A percentile compares a stretch with the other conserved stretches of the same genome.
These are phyloP conservation scores for Leptoxyphium fumago DNA, from an alignment of 2,329 filamentous ascomycete species.

Conservation along the genomic window DNA sequence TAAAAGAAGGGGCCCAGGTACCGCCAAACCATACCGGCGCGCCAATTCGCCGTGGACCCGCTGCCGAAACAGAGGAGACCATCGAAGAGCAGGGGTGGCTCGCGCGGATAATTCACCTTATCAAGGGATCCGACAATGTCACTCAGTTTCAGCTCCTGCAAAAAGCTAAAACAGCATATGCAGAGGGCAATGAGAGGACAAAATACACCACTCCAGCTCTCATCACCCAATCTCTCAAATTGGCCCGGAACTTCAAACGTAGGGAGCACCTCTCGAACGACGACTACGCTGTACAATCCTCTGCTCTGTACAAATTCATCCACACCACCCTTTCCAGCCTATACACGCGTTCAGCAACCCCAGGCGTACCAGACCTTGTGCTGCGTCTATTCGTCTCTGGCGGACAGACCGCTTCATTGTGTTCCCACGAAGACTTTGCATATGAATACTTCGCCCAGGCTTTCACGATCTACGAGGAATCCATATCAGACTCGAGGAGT, in stretches of 20 bases:
- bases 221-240: slow-evolving; percentile 76
- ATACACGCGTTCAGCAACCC: slow-evolving; percentile 60
- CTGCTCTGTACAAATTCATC: slow-evolving; percentile 87
- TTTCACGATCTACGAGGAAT: slow-evolving; percentile 95
- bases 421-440: slow-evolving; percentile 83
- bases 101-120: slow-evolving; percentile 77
- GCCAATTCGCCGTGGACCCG: slow-evolving; percentile 54
- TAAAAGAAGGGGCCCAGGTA: slow-evolving; percentile 75
- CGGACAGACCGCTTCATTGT: slow-evolving; percentile 83
- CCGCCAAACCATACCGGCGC: slow-evolving; percentile 73
- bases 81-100: slow-evolving; percentile 97
- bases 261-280: slow-evolving; percentile 75
- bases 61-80: slow-evolving; percentile 81
- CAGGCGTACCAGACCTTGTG: slow-evolving; percentile 72
- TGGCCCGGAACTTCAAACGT: slow-evolving; percentile 76
- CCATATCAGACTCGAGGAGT: slow-evolving; percentile 84
- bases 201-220: slow-evolving; percentile 90
- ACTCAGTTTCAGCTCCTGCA: slow-evolving; percentile 84
- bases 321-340: slow-evolving; percentile 76
- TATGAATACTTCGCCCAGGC: slow-evolving; percentile 98
- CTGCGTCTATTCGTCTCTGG: slow-evolving; percentile 82
- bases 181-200: slow-evolving; percentile 86
- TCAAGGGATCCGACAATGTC: slow-evolving; percentile 73
- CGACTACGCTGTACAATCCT: slow-evolving; percentile 58
- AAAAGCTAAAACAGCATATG: slow-evolving; percentile 70